Evolutionary conservation across 371 early-diverging fungal species (phyloP).

Genomic region (Capillidium heterosporum): DNA sequence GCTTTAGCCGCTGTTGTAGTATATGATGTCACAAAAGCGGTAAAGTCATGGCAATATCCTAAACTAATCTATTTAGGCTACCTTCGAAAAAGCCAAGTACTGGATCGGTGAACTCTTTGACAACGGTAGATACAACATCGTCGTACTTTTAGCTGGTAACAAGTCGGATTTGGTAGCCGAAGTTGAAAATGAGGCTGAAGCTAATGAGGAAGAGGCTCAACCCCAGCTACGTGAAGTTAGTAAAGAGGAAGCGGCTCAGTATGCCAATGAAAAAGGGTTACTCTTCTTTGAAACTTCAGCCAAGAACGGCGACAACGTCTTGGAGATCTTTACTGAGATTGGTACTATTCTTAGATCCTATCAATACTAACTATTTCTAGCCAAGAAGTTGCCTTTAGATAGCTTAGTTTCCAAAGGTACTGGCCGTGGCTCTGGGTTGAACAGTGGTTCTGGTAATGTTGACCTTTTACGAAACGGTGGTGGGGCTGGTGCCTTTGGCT

Average conservation of each 20-base stretch:
- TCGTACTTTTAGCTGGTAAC: slow-evolving; percentile 94
- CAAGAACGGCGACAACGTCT: slow-evolving; percentile 63
- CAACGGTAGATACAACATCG: slow-evolving; percentile 87
- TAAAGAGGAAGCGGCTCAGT: slow-evolving; percentile 55
- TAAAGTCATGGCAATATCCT: slow-evolving; percentile 10
- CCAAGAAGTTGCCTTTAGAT: slow-evolving; percentile 23
- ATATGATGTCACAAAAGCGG: slow-evolving; percentile 91
- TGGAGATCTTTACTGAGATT: slow-evolving; percentile 67
- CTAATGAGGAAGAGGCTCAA: slow-evolving; percentile 15
- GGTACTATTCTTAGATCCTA: slow-evolving; percentile 15
- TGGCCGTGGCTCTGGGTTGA: slow-evolving; percentile 10
- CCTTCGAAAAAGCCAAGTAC: slow-evolving; percentile 90
- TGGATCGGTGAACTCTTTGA: slow-evolving; percentile 97
- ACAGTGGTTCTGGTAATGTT: slow-evolving; percentile 11
- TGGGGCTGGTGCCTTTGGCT: neutral
- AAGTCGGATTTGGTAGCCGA: slow-evolving; percentile 64
- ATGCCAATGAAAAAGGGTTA: slow-evolving; percentile 53
- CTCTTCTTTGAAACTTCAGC: slow-evolving; percentile 90
- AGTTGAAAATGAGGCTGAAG: slow-evolving; percentile 10
- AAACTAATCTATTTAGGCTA: slow-evolving; percentile 30
- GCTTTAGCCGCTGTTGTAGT: slow-evolving; percentile 91
- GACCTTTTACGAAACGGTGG: neutral
- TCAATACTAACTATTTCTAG: neutral
- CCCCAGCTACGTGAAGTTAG: slow-evolving; percentile 30
- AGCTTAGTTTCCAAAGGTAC: slow-evolving; percentile 14